Base-by-base conservation (phyloP, 768 basidiomycete genomes). In the Peribolospora baueri region DNA sequence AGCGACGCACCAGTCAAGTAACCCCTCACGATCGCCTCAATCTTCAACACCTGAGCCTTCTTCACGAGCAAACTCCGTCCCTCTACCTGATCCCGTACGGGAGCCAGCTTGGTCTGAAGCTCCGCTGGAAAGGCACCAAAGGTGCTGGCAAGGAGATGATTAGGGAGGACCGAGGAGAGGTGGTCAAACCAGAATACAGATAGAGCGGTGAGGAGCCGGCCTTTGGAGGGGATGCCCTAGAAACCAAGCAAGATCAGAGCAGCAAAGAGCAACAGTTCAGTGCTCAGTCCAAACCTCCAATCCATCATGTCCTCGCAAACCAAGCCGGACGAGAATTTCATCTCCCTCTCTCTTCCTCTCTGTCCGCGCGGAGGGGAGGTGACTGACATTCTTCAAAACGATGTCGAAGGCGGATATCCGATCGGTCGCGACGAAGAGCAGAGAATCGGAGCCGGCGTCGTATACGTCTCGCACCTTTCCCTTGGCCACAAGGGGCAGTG, bases 391-490 rank as follows among this genome's bases (percentile, higher is more conserved):
- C 65, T 78, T 77, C 58, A 98, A 75, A 64, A 97, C 80, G 61
- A 93, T 82, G 73, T 98, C 91, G 72, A 85, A 97, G 0, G 90
- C 90, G 14, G 85, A 91, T 65, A 97, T 91, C 59, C 93, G 75
- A 69, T 98, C 93, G 7, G 84, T 81, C 8, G 91, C 90, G 56
- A 97, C 81, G 65, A 97, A 97, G 46, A 98, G 75, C 14, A 98
- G 75, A 55, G 68, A 68, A 53, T 78, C 74, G 25, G 75, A 73
- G 5, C 77, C 78, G 5, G 80, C 78, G 14, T 59, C 63, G 69
- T 98, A 97, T 64, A 98, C 80, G 68, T 97, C 91, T 55, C 93
- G 78, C 25, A 98, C 93, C 75, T 98, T 98, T 56, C 93, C 93
- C 65, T 74, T 78, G 2, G 86, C 87, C 41, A 95, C 56, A 2